Evolutionary conservation across 2,329 filamentous ascomycete genomes (phyloP).

Genomic region (Trichoderma atroviride): DNA sequence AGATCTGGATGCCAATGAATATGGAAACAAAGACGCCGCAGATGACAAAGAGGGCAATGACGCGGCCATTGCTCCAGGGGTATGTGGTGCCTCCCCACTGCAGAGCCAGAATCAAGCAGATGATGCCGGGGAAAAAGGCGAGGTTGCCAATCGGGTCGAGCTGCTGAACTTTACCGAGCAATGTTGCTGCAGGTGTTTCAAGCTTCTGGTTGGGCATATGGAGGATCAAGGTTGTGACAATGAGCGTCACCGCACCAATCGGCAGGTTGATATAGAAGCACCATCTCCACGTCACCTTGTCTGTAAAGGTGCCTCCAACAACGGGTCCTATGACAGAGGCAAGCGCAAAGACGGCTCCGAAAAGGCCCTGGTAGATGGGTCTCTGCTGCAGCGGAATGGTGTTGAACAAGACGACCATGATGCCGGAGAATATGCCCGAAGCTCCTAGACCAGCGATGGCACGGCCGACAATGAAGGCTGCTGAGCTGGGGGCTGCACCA

Average conservation of each 20-base stretch:
- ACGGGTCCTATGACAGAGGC: constrained; percentile 38
- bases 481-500: constrained; percentile 39
- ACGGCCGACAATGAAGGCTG: constrained; percentile 50
- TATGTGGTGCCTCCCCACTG: constrained; percentile 47
- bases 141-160: constrained; percentile 31
- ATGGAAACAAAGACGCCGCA: constrained; percentile 36
- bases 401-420: constrained; percentile 20
- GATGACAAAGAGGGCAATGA: constrained; percentile 44
- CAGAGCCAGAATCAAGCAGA: constrained; percentile 37
- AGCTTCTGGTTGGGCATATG: constrained; percentile 35
- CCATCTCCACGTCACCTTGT: constrained; percentile 34
- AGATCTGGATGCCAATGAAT: constrained; percentile 41
- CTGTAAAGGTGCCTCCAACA: constrained; percentile 37
- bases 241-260: constrained; percentile 7
- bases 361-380: constrained; percentile 31
- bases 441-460: constrained; percentile 48
- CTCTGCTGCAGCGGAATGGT: constrained; percentile 7
- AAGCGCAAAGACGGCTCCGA: constrained; percentile 43
- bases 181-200: neutral
- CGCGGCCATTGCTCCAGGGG: constrained; percentile 30
- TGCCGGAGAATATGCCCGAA: constrained; percentile 42
- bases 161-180: constrained; percentile 36
- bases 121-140: constrained; percentile 4
- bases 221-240: constrained; percentile 1
- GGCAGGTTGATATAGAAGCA: constrained; percentile 28